Evolutionary conservation across 495 filamentous ascomycete genomes (phyloP), one percentile per base, ranked within the genome.

Genomic region (Geopyxis carbonaria): DNA sequence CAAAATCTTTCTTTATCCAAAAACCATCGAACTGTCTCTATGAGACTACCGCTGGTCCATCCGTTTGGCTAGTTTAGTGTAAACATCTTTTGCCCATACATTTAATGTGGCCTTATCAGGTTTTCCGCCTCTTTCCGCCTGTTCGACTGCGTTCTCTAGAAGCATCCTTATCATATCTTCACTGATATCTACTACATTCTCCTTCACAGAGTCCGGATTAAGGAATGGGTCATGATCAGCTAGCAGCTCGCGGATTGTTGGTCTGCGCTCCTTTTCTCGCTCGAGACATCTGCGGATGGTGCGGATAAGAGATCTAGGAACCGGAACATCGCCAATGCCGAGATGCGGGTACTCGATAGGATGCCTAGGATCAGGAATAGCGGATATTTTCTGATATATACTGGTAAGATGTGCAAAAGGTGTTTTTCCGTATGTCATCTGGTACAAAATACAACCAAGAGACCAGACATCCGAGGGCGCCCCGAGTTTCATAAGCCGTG

Each of bases 381-480:
- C 84, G 62, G 74, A 62, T 53, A 70, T 70, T 5, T 77, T 70
- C 13, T 66, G 61, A 57, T 85, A 78, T 56, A 79, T 80, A 60
- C 84, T 81, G 10, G 71, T 62, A 46, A 97, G 91, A 53, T 93
- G 84, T 7, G 80, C 83, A 49, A 97, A 97, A 3, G 89, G 89
- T 5, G 84, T 80, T 22, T 76, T 70, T 30, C 87, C 87, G 57
- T 95, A 95, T 0, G 83, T 78, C 83, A 97, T 92, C 59, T 95
- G 89, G 59, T 91, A 95, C 18, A 97, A 61, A 39, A 97, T 95
- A 53, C 89, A 95, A 6, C 89, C 89, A 20, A 97, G 60, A 59
- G 76, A 85, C 89, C 89, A 97, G 7, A 97, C 78, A 61, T 97
- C 89, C 49, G 77, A 83, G 10, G 87, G 78, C 47, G 94, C 95